Evolutionary conservation across 2,329 filamentous ascomycete genomes (phyloP).

Genomic region (Emmonsiellopsis sp.): DNA sequence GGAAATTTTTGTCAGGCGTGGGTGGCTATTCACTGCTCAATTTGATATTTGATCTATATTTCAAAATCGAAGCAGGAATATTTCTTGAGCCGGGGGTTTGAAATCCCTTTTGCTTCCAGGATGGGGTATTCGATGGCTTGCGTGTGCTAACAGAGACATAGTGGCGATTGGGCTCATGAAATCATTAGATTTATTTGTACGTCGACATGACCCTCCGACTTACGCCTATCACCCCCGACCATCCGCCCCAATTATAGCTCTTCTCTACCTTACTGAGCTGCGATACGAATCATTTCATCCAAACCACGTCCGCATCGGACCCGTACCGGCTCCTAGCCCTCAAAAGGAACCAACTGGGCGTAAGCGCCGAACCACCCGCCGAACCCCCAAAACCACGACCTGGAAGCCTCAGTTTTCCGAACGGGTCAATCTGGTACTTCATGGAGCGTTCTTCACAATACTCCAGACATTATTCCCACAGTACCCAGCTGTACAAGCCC

Average conservation of each 20-base stretch:
- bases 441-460: constrained; percentile 22
- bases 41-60: not conserved
- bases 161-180: constrained; percentile 33
- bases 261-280: constrained; percentile 31
- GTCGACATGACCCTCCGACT: constrained; percentile 22
- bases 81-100: not conserved
- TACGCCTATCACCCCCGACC: constrained; percentile 21
- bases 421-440: constrained; percentile 24
- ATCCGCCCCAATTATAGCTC: constrained; percentile 19
- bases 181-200: constrained; percentile 30
- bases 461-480: constrained; percentile 29
- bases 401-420: constrained; percentile 26
- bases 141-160: constrained; percentile 11
- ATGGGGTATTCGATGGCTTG: too few species aligned
- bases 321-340: constrained; percentile 3
- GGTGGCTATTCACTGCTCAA: too few species aligned
- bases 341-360: not conserved
- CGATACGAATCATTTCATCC: constrained; percentile 36
- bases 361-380: not conserved
- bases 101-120: too few species aligned
- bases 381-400: constrained; percentile 2
- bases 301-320: constrained; percentile 26
- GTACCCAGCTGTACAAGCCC: constrained; percentile 25
- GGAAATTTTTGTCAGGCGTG: too few species aligned
- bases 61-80: not conserved